Percentiles rank a stretch among this genome's conserved stretches.
These are phyloP conservation scores for Hypoxylon subgilvum DNA, from an alignment of 495 filamentous ascomycete genomes.

Conservation along the genomic window DNA sequence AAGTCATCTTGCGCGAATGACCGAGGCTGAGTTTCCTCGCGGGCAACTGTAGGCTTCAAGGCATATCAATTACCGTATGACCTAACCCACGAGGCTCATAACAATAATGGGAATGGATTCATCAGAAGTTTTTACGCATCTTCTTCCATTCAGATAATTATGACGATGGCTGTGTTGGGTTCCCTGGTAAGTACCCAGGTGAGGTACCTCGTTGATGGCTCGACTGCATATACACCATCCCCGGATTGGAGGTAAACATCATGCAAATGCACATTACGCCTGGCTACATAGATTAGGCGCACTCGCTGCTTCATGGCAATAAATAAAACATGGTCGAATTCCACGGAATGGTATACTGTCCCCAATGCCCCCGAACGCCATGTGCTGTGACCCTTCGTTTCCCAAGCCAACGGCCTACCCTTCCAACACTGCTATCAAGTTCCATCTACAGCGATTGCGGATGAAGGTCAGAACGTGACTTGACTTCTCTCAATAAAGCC, in stretches of 20 bases:
- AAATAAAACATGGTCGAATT: conserved; percentile 43
- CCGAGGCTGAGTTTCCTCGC: conserved; percentile 19
- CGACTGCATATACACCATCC: conserved; percentile 14
- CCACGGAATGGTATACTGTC: conserved; percentile 44
- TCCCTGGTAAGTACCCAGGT: too few relatives aligned
- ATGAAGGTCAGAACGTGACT: conserved; percentile 31
- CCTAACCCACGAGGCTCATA: conserved; percentile 6
- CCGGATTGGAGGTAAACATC: conserved; percentile 5
- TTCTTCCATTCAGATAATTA: too few relatives aligned
- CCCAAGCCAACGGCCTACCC: conserved; percentile 43
- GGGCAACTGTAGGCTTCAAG: conserved; percentile 3
- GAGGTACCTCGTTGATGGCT: too few relatives aligned
- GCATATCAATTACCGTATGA: background rate
- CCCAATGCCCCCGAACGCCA: conserved; percentile 44
- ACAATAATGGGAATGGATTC: background rate
- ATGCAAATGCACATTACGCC: conserved; percentile 22
- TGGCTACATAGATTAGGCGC: background rate
- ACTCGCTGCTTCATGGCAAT: conserved; percentile 17
- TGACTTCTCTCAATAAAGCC: conserved; percentile 18
- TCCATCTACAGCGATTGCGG: conserved; percentile 19
- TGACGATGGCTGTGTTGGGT: too few relatives aligned
- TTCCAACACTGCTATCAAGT: conserved; percentile 35
- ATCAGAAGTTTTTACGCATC: too few relatives aligned
- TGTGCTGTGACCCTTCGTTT: conserved; percentile 44
- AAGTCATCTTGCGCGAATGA: conserved; percentile 8